phyloP scores from a whole-genome alignment of 192 early-diverging fungal species.

The Backusella liffmaniae region DNA sequence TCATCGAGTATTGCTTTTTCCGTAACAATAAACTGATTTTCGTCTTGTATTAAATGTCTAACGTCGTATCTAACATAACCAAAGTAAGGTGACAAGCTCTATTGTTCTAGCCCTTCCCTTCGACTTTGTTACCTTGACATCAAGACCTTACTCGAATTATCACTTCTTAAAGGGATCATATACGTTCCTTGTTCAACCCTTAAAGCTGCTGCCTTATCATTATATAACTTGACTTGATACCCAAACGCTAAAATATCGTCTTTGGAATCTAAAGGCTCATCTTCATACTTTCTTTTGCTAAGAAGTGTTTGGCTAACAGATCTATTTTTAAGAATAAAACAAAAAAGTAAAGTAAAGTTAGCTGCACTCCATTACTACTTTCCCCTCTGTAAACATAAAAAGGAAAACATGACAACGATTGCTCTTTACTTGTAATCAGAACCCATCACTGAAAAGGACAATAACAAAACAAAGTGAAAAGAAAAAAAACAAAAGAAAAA shows the following conservation, averaged over 20 bases:
- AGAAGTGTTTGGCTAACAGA: neutral
- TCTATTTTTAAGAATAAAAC: neutral
- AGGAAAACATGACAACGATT: neutral
- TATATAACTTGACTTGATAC: conserved; percentile 47
- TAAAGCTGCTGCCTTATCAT: conserved; percentile 36
- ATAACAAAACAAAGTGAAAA: neutral
- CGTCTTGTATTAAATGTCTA: conserved; percentile 57
- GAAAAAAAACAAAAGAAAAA: neutral
- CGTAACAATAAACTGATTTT: neutral
- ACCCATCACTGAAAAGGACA: neutral
- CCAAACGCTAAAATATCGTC: conserved; percentile 50
- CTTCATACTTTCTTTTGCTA: neutral
- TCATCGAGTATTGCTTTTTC: conserved; percentile 24
- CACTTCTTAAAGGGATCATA: conserved; percentile 45
- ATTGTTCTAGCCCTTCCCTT: neutral
- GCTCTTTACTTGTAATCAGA: conserved; percentile 2
- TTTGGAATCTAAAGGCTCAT: conserved; percentile 12
- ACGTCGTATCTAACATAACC: conserved; percentile 55
- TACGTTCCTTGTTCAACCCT: conserved; percentile 38
- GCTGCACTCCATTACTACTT: neutral
- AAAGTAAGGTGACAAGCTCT: neutral
- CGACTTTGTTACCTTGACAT: conserved; percentile 46
- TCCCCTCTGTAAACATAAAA: neutral
- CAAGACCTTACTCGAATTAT: conserved; percentile 16
- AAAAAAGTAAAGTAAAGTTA: neutral